phyloP scores from a whole-genome alignment of 768 basidiomycete genomes.

The Porpolomopsis calyptriformis region DNA sequence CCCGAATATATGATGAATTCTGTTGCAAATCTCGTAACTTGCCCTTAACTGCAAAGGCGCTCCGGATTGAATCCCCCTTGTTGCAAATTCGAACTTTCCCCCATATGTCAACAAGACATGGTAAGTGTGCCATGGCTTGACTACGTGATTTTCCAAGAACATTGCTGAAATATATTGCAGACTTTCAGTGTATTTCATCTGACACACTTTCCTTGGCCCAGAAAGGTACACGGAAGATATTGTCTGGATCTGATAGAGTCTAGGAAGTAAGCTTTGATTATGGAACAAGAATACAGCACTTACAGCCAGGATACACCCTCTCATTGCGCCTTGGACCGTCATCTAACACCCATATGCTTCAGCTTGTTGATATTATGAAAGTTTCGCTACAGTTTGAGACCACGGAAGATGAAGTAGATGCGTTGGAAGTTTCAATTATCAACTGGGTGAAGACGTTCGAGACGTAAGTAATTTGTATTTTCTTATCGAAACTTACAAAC shows the following conservation, averaged over 20 bases:
- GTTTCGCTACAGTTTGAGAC: constrained; percentile 16
- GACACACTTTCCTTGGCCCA: constrained; percentile 2
- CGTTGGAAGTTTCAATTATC: too few species aligned
- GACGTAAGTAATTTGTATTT: too few species aligned
- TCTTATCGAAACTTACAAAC: too few species aligned
- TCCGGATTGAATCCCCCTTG: constrained; percentile 18
- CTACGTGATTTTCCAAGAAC: constrained; percentile 4
- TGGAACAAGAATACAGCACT: not conserved
- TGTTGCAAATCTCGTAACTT: not conserved
- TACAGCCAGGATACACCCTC: constrained; percentile 7
- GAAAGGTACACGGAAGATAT: constrained; percentile 12
- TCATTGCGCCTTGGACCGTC: not conserved
- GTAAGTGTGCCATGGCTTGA: constrained; percentile 6
- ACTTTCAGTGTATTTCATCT: constrained; percentile 4
- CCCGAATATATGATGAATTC: constrained; percentile 4
- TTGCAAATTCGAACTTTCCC: constrained; percentile 18
- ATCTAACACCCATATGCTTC: not conserved
- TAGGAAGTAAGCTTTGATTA: not conserved
- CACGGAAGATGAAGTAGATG: constrained; percentile 14
- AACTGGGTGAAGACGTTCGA: too few species aligned
- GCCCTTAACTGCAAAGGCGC: not conserved
- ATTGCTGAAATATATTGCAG: constrained; percentile 13
- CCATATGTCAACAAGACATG: constrained; percentile 12
- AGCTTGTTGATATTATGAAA: constrained; percentile 18
- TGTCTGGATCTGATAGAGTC: constrained; percentile 11